Percentiles rank a stretch among this genome's conserved stretches.
These are phyloP conservation scores for Phaeosphaeria sp. DNA, from an alignment of 2,329 filamentous ascomycete species.

Conservation along the genomic window DNA sequence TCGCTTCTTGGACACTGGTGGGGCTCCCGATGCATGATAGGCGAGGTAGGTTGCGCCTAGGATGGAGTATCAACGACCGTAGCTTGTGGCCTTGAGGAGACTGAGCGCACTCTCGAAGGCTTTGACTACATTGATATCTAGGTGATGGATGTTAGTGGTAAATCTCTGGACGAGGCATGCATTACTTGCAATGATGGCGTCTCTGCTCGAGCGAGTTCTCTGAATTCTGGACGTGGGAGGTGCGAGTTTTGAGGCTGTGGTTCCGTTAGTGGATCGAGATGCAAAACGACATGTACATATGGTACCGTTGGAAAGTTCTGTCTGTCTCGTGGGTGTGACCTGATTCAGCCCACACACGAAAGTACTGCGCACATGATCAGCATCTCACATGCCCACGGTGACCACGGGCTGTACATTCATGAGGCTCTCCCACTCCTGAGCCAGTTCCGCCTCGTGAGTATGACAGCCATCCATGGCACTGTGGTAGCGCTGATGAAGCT, in stretches of 20 bases:
- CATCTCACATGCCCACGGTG: neutral
- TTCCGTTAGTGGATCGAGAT: neutral
- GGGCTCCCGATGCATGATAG: conserved; percentile 7
- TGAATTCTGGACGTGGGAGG: conserved; percentile 74
- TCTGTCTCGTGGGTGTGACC: conserved; percentile 76
- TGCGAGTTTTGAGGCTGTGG: conserved; percentile 75
- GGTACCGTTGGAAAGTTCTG: conserved; percentile 75
- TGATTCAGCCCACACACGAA: conserved; percentile 77
- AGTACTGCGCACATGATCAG: conserved; percentile 64
- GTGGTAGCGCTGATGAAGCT: conserved; percentile 74
- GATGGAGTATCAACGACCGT: conserved; percentile 34
- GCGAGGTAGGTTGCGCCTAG: conserved; percentile 32
- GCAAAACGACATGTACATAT: neutral
- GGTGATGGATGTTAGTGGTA: neutral
- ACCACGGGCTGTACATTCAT: conserved; percentile 37
- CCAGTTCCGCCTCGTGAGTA: conserved; percentile 67
- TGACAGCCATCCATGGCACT: conserved; percentile 68
- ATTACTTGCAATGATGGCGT: conserved; percentile 76
- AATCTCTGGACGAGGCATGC: too few relatives aligned
- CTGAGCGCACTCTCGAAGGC: conserved; percentile 58
- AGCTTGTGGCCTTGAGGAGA: conserved; percentile 45
- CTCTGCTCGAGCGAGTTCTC: conserved; percentile 76
- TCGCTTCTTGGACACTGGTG: neutral
- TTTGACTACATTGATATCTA: conserved; percentile 55
- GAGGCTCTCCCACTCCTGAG: conserved; percentile 68